Base-by-base conservation (phyloP, 2,329 filamentous ascomycete species). In the Fusarium sp. region DNA sequence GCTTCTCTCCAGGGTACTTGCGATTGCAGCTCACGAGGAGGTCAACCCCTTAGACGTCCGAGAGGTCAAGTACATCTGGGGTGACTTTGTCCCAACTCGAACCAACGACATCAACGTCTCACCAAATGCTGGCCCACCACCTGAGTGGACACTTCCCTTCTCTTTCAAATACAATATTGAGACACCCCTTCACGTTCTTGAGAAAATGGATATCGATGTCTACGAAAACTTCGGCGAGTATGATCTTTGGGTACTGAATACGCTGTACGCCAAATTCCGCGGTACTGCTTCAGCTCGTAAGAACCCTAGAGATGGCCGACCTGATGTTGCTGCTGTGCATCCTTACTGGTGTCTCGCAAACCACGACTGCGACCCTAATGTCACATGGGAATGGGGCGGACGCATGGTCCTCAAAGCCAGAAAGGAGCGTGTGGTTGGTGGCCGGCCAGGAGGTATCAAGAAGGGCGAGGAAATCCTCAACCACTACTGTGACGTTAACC, bases 291-390 rank as follows among this genome's bases (percentile, higher is more conserved):
- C 94, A 4, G 95, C 94, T 7, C 88, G 93, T 41, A 91, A 96
- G 72, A 94, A 88, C 67, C 86, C 86, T 0, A 87, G 88, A 73
- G 92, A 95, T 68, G 93, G 94, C 5, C 89, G 93, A 12, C 95
- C 96, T 0, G 96, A 98, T 75, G 92, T 97, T 7, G 94, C 93
- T 29, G 95, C 95, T 29, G 94, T 98, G 29, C 94, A 98, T 81
- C 94, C 95, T 3, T 89, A 97, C 73, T 99, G 96, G 94, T 98
- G 94, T 80, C 85, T 98, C 30, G 94, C 95, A 29, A 99, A 99
- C 76, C 96, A 99, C 79, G 94, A 94, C 78, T 99, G 96, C 81
- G 90, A 97, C 77, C 96, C 96, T 11, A 98, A 97, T 79, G 94
- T 98, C 41, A 88, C 88, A 6, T 99, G 96, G 96, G 93, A 97